Evolutionary conservation across 257 asterid species (phyloP).

Genomic region (Eucommia ulmoides): DNA sequence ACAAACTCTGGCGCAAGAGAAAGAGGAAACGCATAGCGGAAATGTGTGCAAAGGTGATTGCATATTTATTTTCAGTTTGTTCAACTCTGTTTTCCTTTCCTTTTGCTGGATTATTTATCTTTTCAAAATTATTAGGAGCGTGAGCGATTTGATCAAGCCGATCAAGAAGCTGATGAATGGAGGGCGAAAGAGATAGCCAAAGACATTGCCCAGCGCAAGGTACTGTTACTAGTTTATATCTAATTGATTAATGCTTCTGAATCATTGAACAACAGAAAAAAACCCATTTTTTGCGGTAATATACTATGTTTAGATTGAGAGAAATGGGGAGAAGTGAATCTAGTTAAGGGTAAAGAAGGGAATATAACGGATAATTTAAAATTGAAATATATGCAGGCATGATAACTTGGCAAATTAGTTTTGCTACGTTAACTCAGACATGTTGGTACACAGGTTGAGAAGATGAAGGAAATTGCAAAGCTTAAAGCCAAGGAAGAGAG

Average conservation of each 20-base stretch:
- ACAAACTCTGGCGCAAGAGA: conserved; percentile 76
- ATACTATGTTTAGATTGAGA: no score
- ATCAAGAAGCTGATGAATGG: conserved; percentile 94
- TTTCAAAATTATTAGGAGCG: conserved; percentile 38
- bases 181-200: conserved; percentile 80
- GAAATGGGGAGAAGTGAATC: no score
- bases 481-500: conserved; percentile 74
- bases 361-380: no score
- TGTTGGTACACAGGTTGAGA: conserved; percentile 89
- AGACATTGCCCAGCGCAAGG: conserved; percentile 50
- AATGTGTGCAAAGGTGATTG: conserved; percentile 43
- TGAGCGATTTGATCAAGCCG: conserved; percentile 44
- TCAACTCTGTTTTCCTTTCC: neutral
- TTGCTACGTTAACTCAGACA: no score
- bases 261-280: no score
- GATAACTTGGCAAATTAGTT: no score
- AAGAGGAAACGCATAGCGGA: conserved; percentile 65
- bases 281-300: no score
- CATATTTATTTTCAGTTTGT: neutral
- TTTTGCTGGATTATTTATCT: conserved; percentile 1
- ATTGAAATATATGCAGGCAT: no score
- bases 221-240: no score
- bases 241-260: no score
- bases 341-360: no score
- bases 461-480: conserved; percentile 86